Conservation (phyloP, 768 basidiomycete species). For the Candolleomyces eurysporus region DNA sequence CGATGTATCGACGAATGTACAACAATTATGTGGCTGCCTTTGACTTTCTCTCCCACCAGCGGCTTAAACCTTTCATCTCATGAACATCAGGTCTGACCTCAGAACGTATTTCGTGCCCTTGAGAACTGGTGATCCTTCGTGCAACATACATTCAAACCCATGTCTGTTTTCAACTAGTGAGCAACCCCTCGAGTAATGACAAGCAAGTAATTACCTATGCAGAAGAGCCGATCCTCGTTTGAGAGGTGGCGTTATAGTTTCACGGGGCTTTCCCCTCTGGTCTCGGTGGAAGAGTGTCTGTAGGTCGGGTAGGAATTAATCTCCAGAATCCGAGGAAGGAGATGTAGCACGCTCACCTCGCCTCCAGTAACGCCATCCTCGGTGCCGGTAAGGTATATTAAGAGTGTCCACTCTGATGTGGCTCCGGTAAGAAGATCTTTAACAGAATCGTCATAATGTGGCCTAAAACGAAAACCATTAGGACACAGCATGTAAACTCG, state of each 20-base stretch:
- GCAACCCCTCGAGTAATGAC: background rate
- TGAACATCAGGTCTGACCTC: conserved; percentile 51
- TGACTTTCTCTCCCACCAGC: too few relatives aligned
- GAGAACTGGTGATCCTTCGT: conserved; percentile 64
- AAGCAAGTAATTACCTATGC: conserved; percentile 46
- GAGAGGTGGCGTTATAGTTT: conserved; percentile 50
- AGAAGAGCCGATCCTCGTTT: conserved; percentile 64
- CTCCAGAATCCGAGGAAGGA: background rate
- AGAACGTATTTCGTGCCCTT: conserved; percentile 71
- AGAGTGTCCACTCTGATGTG: conserved; percentile 74
- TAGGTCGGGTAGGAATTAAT: background rate
- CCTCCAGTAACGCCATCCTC: conserved; percentile 77
- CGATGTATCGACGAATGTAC: too few relatives aligned
- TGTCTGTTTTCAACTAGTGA: conserved; percentile 42
- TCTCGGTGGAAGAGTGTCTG: conserved; percentile 73
- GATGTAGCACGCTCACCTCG: conserved; percentile 38
- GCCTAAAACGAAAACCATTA: conserved; percentile 24
- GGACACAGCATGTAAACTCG: background rate
- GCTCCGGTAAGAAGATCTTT: conserved; percentile 55
- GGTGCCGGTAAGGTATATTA: conserved; percentile 68
- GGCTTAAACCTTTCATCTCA: too few relatives aligned
- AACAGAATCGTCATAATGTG: conserved; percentile 75
- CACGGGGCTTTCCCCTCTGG: conserved; percentile 45
- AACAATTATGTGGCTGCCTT: too few relatives aligned
- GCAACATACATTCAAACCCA: conserved; percentile 68